Evolutionary conservation across 257 asterid genomes (phyloP), one percentile per base, ranked within the genome.

Genomic region (Penstemon davidsonii): DNA sequence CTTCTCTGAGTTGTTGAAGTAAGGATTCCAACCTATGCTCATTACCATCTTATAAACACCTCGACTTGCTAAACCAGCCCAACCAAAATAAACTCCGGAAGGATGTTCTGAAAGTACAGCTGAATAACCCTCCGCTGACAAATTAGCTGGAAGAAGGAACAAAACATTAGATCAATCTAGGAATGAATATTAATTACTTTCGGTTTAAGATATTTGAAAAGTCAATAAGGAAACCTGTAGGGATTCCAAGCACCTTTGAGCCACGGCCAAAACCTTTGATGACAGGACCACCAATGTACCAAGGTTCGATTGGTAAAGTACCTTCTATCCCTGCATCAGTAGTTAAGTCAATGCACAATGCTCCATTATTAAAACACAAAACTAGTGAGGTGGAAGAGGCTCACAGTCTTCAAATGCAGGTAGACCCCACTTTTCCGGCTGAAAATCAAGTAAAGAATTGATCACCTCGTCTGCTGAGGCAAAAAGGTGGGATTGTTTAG

Each of bases 11-110:
- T 93, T 93, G 83, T 90, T 74, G 74, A 93, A 93, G 74, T 85
- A 93, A 52, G 96, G 99, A 66, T 93, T 90, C 96, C 97, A 90
- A 46, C 98, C 98, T 39, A 92, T 76, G 86, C 98, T 92, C 98
- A 85, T 90, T 45, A 90, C 98, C 98, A 90, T 90, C 83, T 90
- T 90, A 81, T 85, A 88, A 78, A 86, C 81, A 62, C 96, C 96
- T 45, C 74, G 83, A 25, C 41, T 74, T 41, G 79, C 76, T 77
- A 92, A 78, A 57, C 90, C 80, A 12, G 98, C 98, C 97, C 97
- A 88, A 5, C 97, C 97, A 60, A 88, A 85, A 79, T 90, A 90
- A 33, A 90, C 97, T 55, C 96, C 99, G 0, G 96, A 83, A 49
- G 96, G 96, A 69, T 88, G 89, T 78, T 94, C 95, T 5, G 87